These are phyloP conservation scores for Arthonia radiata DNA, from an alignment of 495 filamentous ascomycete genomes.

Conservation along the genomic window DNA sequence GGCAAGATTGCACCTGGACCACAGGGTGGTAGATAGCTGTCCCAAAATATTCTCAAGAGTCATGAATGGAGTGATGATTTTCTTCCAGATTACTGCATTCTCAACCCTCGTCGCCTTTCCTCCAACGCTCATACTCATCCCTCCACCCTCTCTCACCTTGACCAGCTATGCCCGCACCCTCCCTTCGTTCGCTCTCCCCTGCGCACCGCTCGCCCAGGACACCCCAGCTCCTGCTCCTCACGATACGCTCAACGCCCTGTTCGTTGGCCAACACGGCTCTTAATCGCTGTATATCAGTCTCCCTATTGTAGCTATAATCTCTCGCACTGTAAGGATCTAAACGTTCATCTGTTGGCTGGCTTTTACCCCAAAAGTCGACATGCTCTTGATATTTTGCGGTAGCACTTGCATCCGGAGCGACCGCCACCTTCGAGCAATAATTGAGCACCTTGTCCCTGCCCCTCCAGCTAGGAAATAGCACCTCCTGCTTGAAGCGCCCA, in stretches of 20 bases:
- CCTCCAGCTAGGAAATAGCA: constrained; percentile 80
- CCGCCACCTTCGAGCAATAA: constrained; percentile 78
- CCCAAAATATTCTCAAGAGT: too few species aligned
- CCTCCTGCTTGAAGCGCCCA: constrained; percentile 43
- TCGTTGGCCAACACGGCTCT: constrained; percentile 62
- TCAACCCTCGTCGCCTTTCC: too few species aligned
- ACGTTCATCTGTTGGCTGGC: constrained; percentile 64
- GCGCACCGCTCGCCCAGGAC: constrained; percentile 61
- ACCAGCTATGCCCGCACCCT: too few species aligned
- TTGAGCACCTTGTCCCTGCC: constrained; percentile 59
- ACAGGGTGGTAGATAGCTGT: too few species aligned
- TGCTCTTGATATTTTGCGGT: background rate
- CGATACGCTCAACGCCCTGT: constrained; percentile 63
- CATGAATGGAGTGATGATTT: too few species aligned
- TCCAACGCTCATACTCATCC: too few species aligned
- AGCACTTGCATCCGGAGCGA: constrained; percentile 33
- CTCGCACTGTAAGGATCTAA: constrained; percentile 78
- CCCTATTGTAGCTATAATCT: constrained; percentile 41
- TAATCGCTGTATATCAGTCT: constrained; percentile 62
- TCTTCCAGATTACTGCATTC: too few species aligned
- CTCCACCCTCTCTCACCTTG: too few species aligned
- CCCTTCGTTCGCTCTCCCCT: constrained; percentile 26
- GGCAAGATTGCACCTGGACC: too few species aligned
- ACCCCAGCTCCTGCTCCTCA: constrained; percentile 61
- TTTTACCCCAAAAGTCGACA: constrained; percentile 23